Evolutionary conservation across 345 rosid species (phyloP).

Genomic region (Hibiscus trionum): DNA sequence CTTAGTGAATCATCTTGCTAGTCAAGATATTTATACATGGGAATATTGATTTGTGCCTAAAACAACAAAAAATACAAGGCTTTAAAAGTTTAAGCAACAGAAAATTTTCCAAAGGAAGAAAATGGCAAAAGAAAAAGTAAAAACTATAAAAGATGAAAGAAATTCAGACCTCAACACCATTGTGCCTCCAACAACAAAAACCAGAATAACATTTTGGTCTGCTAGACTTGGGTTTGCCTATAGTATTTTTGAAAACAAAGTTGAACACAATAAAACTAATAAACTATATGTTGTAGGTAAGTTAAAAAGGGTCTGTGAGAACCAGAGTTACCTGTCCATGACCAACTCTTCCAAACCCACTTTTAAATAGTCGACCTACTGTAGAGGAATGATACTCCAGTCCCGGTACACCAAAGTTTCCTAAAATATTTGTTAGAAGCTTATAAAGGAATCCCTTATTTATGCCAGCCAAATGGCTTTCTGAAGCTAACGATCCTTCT

Average conservation of each 20-base stretch:
- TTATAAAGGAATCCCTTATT: constrained; percentile 63
- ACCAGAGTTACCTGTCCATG: constrained; percentile 64
- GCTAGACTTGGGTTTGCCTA: constrained; percentile 88
- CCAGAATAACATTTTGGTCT: constrained; percentile 66
- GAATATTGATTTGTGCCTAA: too few relatives aligned
- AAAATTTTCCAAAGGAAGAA: background rate
- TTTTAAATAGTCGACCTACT: constrained; percentile 89
- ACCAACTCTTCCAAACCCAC: constrained; percentile 95
- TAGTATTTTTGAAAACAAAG: constrained; percentile 9
- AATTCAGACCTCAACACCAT: constrained; percentile 59
- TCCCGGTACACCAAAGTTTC: constrained; percentile 60
- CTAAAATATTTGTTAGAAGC: constrained; percentile 51
- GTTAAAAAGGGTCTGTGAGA: background rate
- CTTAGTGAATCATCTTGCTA: too few relatives aligned
- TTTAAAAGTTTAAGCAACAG: background rate
- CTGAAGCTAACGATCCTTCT: too few relatives aligned
- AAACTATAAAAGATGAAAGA: background rate
- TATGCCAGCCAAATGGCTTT: constrained; percentile 36
- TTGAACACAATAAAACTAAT: background rate
- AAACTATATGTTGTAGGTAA: background rate
- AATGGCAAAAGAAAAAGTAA: background rate
- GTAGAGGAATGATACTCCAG: constrained; percentile 93
- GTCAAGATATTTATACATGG: too few relatives aligned
- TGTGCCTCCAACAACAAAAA: constrained; percentile 87
- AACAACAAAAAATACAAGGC: too few relatives aligned